Evolutionary conservation across 2,329 filamentous ascomycete species (phyloP), one percentile per base, ranked within the genome.

Genomic region (Sporothrix pallida): DNA sequence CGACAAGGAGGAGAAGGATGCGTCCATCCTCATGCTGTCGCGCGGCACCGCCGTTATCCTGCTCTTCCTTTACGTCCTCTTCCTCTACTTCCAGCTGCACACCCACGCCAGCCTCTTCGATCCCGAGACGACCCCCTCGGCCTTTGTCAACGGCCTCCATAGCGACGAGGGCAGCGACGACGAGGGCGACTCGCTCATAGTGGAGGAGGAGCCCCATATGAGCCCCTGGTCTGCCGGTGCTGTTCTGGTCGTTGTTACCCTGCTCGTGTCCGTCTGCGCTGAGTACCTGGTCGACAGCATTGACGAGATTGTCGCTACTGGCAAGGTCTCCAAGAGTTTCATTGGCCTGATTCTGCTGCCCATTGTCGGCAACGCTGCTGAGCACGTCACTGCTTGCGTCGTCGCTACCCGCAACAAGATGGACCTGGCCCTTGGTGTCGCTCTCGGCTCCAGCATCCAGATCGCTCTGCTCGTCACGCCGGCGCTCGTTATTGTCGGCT

Each of bases 391-490:
- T 0, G 93, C 93, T 20, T 91, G 94, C 20, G 91, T 94, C 44
- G 92, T 95, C 37, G 92, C 93, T 0, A 85, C 90, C 76, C 92
- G 93, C 81, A 88, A 95, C 83, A 95, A 92, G 84, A 92, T 92
- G 89, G 88, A 91, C 78, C 83, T 91, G 70, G 90, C 93, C 44
- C 93, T 95, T 84, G 91, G 92, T 58, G 92, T 95, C 70, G 93
- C 93, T 42, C 92, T 95, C 78, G 93, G 93, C 63, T 93, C 91
- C 74, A 93, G 91, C 81, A 90, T 95, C 80, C 93, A 95, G 82
- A 95, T 95, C 78, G 92, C 93, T 26, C 86, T 95, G 63, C 90
- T 94, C 62, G 92, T 95, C 67, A 95, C 93, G 0, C 93, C 93
- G 0, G 91, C 92, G 82, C 85, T 95, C 71, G 93, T 95, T 72